Conservation (phyloP, 2,329 filamentous ascomycete genomes). For the Pseudocercospora cruenta region DNA sequence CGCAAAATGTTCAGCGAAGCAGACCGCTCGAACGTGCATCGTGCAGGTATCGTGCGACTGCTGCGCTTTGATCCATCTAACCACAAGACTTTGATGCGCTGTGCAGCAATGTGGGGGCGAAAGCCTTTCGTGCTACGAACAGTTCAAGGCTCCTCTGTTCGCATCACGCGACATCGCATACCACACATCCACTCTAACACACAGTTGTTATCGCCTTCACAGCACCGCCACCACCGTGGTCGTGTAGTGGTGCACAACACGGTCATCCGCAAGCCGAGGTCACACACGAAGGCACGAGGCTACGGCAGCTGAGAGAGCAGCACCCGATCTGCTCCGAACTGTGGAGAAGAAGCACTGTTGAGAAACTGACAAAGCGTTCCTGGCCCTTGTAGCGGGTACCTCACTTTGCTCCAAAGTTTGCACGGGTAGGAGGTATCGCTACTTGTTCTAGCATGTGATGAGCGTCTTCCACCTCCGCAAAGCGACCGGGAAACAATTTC, state of each 20-base stretch:
- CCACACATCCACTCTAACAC: background rate
- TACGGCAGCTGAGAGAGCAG: background rate
- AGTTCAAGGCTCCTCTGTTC: background rate
- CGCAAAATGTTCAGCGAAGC: background rate
- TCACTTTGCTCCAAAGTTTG: background rate
- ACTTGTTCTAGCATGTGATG: constrained; percentile 1
- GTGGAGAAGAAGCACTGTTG: constrained; percentile 4
- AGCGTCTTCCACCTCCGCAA: background rate
- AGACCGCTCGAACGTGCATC: background rate
- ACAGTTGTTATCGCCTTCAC: background rate
- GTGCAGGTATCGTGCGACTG: constrained; percentile 4
- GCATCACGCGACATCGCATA: background rate
- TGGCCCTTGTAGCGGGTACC: background rate
- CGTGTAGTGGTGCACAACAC: background rate
- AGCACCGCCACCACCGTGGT: background rate
- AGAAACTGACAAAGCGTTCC: background rate
- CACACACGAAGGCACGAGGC: background rate
- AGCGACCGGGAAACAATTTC: background rate
- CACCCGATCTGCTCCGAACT: background rate
- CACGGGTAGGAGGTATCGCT: background rate
- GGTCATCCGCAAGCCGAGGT: background rate
- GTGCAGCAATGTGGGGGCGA: background rate
- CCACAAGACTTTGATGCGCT: background rate
- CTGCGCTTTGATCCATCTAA: background rate
- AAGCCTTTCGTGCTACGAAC: background rate